phyloP scores from a whole-genome alignment of 129 eudicot genomes.

The Pulicaria dysenterica region DNA sequence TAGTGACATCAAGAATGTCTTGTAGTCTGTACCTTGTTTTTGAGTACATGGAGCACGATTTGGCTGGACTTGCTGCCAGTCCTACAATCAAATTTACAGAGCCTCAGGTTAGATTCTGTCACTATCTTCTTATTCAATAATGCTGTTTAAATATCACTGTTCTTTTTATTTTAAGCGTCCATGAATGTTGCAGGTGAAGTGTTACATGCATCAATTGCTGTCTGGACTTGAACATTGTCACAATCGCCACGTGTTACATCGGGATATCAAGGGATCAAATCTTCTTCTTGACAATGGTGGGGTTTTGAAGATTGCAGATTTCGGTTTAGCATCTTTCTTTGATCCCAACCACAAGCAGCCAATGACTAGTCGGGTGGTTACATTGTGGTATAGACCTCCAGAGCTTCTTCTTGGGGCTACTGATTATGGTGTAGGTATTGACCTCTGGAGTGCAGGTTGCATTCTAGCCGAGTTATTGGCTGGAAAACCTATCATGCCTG shows the following conservation, averaged over 20 bases:
- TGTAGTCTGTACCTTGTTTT: constrained; percentile 82
- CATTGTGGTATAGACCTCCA: constrained; percentile 96
- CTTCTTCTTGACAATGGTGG: constrained; percentile 82
- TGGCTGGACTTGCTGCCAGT: constrained; percentile 85
- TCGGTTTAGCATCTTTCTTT: constrained; percentile 81
- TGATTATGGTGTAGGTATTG: constrained; percentile 89
- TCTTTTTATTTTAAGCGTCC: not conserved
- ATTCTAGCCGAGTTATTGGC: constrained; percentile 73
- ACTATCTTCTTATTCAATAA: not conserved
- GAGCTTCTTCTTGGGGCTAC: constrained; percentile 98
- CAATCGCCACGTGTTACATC: constrained; percentile 83
- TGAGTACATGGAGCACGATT: constrained; percentile 78
- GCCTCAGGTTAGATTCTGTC: constrained; percentile 61
- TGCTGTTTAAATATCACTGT: not conserved
- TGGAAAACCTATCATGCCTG: constrained; percentile 88
- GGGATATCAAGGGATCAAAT: constrained; percentile 95
- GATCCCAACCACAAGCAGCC: constrained; percentile 90
- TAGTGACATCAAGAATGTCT: constrained; percentile 82
- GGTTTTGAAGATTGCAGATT: constrained; percentile 87
- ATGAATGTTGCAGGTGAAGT: constrained; percentile 67
- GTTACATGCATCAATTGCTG: constrained; percentile 86
- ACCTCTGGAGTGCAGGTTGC: constrained; percentile 91
- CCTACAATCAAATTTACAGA: constrained; percentile 78
- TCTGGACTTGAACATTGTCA: constrained; percentile 98
- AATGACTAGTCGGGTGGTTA: constrained; percentile 95